A percentile compares a stretch with the other conserved stretches of the same genome.
Evolutionary conservation across 1,284 basidiomycete species (phyloP).

Genomic region (Salmacisia buchloeana): DNA sequence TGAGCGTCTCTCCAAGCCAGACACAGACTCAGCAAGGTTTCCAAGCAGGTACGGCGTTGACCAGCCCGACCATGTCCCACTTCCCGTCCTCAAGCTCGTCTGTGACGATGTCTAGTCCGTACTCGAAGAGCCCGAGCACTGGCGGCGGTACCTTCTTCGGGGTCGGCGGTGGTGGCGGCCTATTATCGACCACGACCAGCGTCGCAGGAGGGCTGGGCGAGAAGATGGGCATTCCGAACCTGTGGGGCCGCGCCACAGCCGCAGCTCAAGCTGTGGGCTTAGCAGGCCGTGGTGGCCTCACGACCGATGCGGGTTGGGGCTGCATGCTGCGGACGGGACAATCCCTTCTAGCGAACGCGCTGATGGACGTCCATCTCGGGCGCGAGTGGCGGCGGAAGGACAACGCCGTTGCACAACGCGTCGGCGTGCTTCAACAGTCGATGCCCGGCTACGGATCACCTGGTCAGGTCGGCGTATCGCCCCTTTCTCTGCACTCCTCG

Average conservation of each 20-base stretch:
- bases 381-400: conserved; percentile 29
- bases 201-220: conserved; percentile 24
- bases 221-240: conserved; percentile 38
- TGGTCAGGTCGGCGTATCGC: not conserved
- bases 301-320: conserved; percentile 93
- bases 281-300: conserved; percentile 60
- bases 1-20: conserved; percentile 1
- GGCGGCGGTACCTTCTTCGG: not conserved
- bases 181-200: not conserved
- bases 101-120: not conserved
- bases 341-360: conserved; percentile 80
- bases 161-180: not conserved
- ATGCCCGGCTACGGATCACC: conserved; percentile 11
- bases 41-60: conserved; percentile 20
- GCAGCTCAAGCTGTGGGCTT: conserved; percentile 35
- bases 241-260: conserved; percentile 41
- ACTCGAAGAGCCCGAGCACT: not conserved
- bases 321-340: conserved; percentile 96
- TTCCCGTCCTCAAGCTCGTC: conserved; percentile 17
- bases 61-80: conserved; percentile 9
- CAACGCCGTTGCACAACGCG: not conserved
- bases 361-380: conserved; percentile 76
- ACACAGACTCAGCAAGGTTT: not conserved
- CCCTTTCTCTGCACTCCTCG: not conserved
- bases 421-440: not conserved